Evolutionary conservation across 192 early-diverging fungal genomes (phyloP).

Genomic region (Chytriomyces confervae): DNA sequence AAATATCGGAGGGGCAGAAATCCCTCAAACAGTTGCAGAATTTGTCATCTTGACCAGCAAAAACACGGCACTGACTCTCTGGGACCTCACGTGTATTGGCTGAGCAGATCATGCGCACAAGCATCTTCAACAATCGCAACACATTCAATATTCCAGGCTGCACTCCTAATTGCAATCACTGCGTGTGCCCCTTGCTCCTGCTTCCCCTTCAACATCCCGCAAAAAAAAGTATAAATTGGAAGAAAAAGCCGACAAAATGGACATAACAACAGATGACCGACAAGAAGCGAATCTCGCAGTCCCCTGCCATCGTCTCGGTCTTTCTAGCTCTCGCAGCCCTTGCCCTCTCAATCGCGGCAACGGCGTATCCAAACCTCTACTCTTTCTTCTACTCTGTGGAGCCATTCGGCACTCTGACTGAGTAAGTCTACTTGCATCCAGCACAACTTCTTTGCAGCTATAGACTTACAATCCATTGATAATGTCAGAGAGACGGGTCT

Average conservation of each 20-base stretch:
- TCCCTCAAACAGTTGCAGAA: too few species aligned
- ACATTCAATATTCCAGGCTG: too few species aligned
- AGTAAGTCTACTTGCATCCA: neutral
- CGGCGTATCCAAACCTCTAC: neutral
- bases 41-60: too few species aligned
- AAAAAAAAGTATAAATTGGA: neutral
- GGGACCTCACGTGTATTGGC: too few species aligned
- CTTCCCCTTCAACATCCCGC: too few species aligned
- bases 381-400: neutral
- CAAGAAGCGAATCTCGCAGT: neutral
- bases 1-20: too few species aligned
- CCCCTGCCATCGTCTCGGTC: neutral
- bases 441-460: neutral
- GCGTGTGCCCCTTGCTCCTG: too few species aligned
- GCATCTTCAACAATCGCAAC: too few species aligned
- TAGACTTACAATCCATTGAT: neutral
- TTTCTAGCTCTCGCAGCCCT: neutral
- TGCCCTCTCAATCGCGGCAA: neutral
- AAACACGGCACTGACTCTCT: too few species aligned
- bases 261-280: neutral
- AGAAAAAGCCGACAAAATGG: too few species aligned
- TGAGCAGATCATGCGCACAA: too few species aligned
- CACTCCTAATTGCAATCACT: too few species aligned
- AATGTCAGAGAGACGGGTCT: slow-evolving; percentile 8
- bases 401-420: neutral